These are phyloP conservation scores for Globisporangium megalacanthum DNA, from an alignment of 352 stramenopile genomes.

Conservation along the genomic window DNA sequence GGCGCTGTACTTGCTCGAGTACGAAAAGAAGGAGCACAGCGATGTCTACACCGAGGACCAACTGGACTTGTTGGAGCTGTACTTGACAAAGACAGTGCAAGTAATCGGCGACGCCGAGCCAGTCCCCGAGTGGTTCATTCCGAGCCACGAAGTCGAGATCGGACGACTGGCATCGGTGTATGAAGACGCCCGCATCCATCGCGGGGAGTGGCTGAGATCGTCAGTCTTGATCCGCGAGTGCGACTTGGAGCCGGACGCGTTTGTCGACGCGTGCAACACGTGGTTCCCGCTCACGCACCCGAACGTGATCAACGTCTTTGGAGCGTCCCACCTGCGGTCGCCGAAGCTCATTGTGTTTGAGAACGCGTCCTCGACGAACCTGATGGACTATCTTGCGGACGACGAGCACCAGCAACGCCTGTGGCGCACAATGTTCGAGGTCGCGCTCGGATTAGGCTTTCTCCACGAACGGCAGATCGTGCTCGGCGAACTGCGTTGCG, in stretches of 20 bases:
- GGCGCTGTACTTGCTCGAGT: conserved; percentile 1
- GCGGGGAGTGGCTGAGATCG: conserved; percentile 3
- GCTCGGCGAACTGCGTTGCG: conserved; percentile 65
- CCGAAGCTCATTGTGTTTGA: conserved; percentile 24
- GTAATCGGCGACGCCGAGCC: background rate
- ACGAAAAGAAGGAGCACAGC: conserved; percentile 1
- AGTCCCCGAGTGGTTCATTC: conserved; percentile 4
- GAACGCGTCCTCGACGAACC: conserved; percentile 17
- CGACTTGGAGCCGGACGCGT: conserved; percentile 5
- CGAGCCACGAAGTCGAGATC: conserved; percentile 4
- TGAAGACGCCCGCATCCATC: background rate
- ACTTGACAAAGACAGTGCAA: conserved; percentile 1
- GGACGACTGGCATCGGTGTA: background rate
- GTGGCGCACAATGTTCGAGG: conserved; percentile 28
- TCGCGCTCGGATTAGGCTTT: conserved; percentile 26
- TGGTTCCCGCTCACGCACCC: conserved; percentile 87
- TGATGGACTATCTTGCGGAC: conserved; percentile 19
- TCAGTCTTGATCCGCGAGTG: background rate
- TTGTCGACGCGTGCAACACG: conserved; percentile 55
- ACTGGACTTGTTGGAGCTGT: background rate
- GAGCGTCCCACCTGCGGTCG: conserved; percentile 14
- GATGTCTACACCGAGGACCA: background rate
- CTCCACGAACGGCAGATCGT: conserved; percentile 31
- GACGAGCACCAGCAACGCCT: background rate
- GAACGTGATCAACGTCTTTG: conserved; percentile 81